Evolutionary conservation across 176 grass and related monocot genomes (phyloP), one percentile per base, ranked within the genome.

Genomic region (Canna indica): DNA sequence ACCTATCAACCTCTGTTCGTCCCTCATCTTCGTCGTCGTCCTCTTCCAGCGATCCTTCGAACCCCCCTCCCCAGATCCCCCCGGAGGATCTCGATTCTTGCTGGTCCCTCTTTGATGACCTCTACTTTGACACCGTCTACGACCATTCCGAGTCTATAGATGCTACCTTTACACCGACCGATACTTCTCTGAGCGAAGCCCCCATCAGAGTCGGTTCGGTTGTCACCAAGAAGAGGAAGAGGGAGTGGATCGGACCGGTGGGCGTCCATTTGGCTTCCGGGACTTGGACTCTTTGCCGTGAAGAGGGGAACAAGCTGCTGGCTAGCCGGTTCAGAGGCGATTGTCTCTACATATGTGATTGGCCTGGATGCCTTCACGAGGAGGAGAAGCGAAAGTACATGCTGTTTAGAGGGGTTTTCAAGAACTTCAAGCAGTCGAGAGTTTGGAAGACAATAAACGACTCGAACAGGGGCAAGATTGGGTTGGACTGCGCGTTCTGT

Each of bases 321-420:
- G 93, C 93, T 2, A 90, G 88, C 72, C 79, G 93, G 8, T 97
- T 92, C 80, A 81, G 93, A 18, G 86, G 80, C 35, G 93, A 97
- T 77, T 81, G 78, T 30, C 85, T 97, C 18, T 97, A 97, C 79
- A 88, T 97, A 24, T 97, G 93, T 65, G 83, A 97, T 46, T 97
- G 88, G 93, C 93, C 93, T 0, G 89, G 93, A 0, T 97, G 93
- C 69, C 80, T 90, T 70, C 93, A 97, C 75, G 64, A 78, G 0
- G 94, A 92, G 82, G 79, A 90, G 77, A 90, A 88, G 14, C 94
- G 94, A 35, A 92, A 85, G 60, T 97, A 97, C 77, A 97, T 97
- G 94, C 76, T 97, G n/a, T 97, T 97, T 75, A 83, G 94, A 68
- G 94, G 94, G 38, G 84, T 92, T 47, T 97, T 97, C 71, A 80